Conservation (phyloP, 805 yeast genomes). For the Zygoascus ofunaensis region DNA sequence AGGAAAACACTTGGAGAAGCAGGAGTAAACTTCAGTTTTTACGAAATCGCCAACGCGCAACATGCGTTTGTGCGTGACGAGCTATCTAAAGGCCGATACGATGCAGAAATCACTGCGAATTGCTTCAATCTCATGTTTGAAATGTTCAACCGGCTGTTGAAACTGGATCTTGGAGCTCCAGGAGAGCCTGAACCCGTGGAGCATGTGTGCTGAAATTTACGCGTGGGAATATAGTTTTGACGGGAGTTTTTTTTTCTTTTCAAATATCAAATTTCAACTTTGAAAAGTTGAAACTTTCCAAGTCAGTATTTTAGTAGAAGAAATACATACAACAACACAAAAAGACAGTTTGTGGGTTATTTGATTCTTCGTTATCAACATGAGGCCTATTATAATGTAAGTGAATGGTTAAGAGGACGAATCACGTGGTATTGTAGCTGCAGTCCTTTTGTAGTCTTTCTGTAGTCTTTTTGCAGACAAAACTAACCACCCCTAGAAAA, state of each 20-base stretch:
- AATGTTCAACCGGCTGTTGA: constrained; percentile 58
- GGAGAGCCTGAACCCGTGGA: constrained; percentile 44
- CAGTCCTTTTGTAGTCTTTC: too few relatives aligned
- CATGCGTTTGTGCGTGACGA: constrained; percentile 81
- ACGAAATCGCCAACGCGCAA: constrained; percentile 71
- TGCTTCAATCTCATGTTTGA: constrained; percentile 63
- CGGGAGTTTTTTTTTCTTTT: background rate
- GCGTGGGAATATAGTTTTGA: background rate
- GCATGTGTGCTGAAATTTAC: constrained; percentile 45
- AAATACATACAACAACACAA: background rate
- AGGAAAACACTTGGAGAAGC: constrained; percentile 49
- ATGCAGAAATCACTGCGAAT: constrained; percentile 61
- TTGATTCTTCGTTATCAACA: too few relatives aligned
- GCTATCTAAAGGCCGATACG: constrained; percentile 69
- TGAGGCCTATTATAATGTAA: constrained; percentile 48
- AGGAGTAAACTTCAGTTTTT: constrained; percentile 56
- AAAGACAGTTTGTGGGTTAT: too few relatives aligned
- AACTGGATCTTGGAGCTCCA: constrained; percentile 55
- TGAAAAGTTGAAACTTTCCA: constrained; percentile 3
- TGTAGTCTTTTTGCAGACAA: too few relatives aligned
- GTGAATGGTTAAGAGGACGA: too few relatives aligned
- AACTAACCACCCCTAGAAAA: constrained; percentile 32
- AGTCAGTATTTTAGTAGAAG: background rate
- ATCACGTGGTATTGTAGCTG: too few relatives aligned
- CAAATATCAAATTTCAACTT: background rate